Base-by-base conservation (phyloP, 2,329 filamentous ascomycete genomes). In the Scedosporium apiospermum region DNA sequence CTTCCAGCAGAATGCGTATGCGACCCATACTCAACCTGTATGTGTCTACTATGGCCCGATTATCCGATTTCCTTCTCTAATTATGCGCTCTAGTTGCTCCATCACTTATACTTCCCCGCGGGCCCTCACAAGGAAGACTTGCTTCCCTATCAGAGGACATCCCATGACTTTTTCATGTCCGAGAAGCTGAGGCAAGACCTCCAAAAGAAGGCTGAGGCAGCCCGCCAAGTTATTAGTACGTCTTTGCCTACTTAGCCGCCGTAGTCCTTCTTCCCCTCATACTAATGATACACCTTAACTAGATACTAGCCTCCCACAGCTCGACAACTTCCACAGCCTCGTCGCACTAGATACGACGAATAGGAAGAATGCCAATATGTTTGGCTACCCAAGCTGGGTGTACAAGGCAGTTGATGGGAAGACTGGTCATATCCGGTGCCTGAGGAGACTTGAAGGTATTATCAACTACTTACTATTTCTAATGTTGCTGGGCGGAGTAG, bases 391-490 rank as follows among this genome's bases (percentile, higher is more conserved):
- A 5, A 96, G 89, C 68, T 98, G 93, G 91, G 85, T 96, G 0
- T 99, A 97, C 78, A 98, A 98, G 77, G 93, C 93, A 7, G 87
- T 88, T 26, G 96, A 91, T 6, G 88, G 84, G 73, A 95, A 95
- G 71, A 93, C 93, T 68, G 95, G 93, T 10, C 88, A 90, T 66
- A 86, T 88, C n/a, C 98, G 96, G 74, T 91, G 88, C 63, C 78
- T 99, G 57, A 85, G 95, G 65, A 84, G 95, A 65, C 82, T 99
- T 23, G 92, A 97, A 80, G 89, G 86, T 85, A 73, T 61, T 72
- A 63, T 44, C 30, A 41, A 21, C 42, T 21, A 7, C 46, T 10
- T 51, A 30, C 41, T 34, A 26, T 14, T 27, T 23, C 16, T 27
- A 9, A 60, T 18, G 4, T 14, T 4, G 21, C 14, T 6, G n/a